Evolutionary conservation across 1,139 yeast genomes (phyloP).

Genomic region (Hyphopichia buzzinii): DNA sequence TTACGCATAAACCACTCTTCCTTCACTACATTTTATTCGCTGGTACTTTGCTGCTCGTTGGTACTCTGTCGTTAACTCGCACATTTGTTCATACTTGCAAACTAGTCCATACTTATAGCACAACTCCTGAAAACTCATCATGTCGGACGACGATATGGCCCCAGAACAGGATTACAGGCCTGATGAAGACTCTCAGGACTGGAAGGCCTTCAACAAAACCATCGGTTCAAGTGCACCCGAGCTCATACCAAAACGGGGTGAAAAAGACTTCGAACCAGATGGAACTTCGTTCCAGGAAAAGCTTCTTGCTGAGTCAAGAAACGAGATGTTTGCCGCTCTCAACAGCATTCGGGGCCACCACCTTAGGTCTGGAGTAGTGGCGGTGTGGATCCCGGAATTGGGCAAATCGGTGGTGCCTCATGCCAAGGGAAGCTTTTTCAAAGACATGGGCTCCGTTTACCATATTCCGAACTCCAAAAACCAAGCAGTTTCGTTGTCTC

Average conservation of each 20-base stretch:
- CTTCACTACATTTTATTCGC: too few relatives aligned
- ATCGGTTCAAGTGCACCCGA: conserved; percentile 14
- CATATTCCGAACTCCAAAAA: conserved; percentile 12
- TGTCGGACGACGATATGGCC: conserved; percentile 4
- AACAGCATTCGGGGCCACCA: conserved; percentile 58
- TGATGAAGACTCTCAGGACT: conserved; percentile 67
- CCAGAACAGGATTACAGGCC: conserved; percentile 17
- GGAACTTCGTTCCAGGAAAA: conserved; percentile 61
- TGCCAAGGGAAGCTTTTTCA: conserved; percentile 72
- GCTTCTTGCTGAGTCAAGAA: conserved; percentile 53
- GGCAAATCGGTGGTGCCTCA: conserved; percentile 49
- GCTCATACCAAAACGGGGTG: conserved; percentile 66
- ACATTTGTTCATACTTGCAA: too few relatives aligned
- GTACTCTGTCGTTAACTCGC: too few relatives aligned
- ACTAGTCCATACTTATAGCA: too few relatives aligned
- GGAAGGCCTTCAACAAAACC: conserved; percentile 47
- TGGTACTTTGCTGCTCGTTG: too few relatives aligned
- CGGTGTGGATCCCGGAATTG: conserved; percentile 44
- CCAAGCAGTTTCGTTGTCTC: conserved; percentile 46
- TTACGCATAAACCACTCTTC: too few relatives aligned
- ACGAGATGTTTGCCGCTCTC: conserved; percentile 74
- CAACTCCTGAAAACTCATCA: too few relatives aligned
- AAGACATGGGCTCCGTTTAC: conserved; percentile 60
- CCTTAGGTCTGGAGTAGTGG: conserved; percentile 44
- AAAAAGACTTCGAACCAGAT: conserved; percentile 85